Evolutionary conservation across 495 filamentous ascomycete genomes (phyloP).

Genomic region (Podospora pseudocomata): DNA sequence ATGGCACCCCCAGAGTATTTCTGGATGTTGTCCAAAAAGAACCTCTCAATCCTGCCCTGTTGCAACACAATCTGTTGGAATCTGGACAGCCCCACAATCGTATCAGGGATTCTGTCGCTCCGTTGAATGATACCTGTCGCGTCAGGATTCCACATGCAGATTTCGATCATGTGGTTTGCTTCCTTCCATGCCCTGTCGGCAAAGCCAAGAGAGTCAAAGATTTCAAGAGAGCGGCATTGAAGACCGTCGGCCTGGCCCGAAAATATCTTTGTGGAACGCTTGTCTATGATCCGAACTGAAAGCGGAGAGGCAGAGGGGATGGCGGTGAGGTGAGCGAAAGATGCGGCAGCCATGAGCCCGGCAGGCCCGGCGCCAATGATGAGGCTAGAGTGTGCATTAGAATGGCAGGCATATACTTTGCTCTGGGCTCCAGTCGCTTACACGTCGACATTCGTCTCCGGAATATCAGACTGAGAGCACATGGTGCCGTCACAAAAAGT

Average conservation of each 20-base stretch:
- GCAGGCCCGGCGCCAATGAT: slow-evolving; percentile 66
- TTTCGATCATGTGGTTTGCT: slow-evolving; percentile 50
- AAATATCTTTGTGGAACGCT: slow-evolving; percentile 39
- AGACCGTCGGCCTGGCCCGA: slow-evolving; percentile 30
- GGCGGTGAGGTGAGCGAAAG: slow-evolving; percentile 59
- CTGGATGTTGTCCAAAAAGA: slow-evolving; percentile 51
- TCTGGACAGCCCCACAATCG: slow-evolving; percentile 48
- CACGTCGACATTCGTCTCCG: slow-evolving; percentile 6
- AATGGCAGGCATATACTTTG: neutral
- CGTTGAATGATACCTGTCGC: slow-evolving; percentile 50
- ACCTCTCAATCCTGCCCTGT: slow-evolving; percentile 56
- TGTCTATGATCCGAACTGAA: slow-evolving; percentile 58
- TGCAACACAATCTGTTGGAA: slow-evolving; percentile 54
- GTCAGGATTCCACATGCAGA: slow-evolving; percentile 48
- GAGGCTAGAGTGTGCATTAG: slow-evolving; percentile 28
- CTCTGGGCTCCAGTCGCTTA: neutral
- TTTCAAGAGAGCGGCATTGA: slow-evolving; percentile 54
- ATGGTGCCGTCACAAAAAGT: neutral
- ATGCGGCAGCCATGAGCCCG: slow-evolving; percentile 57
- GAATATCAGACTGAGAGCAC: neutral
- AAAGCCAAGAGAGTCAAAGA: slow-evolving; percentile 65
- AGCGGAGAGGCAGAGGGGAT: slow-evolving; percentile 20
- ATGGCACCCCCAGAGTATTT: slow-evolving; percentile 41
- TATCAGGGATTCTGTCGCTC: slow-evolving; percentile 49
- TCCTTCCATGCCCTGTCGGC: slow-evolving; percentile 59